These are phyloP conservation scores for Microbotryomycetes sp. DNA, from an alignment of 1,284 basidiomycete genomes.

Conservation along the genomic window DNA sequence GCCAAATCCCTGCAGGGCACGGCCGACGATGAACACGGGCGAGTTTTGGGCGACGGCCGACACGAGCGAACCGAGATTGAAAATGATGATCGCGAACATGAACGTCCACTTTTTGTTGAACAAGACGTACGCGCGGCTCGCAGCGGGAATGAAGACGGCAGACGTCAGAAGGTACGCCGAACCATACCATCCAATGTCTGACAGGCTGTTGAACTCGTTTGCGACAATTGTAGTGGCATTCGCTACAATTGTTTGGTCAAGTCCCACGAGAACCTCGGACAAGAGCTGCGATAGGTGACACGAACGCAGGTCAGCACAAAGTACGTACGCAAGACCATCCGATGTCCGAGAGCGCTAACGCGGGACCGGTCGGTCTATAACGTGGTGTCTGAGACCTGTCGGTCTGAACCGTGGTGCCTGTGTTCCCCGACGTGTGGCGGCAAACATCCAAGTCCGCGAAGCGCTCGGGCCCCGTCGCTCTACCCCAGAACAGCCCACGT, in stretches of 20 bases:
- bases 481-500: too few species aligned
- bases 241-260: constrained; percentile 25
- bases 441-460: too few species aligned
- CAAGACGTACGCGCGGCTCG: constrained; percentile 15
- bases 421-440: too few species aligned
- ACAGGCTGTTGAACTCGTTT: constrained; percentile 13
- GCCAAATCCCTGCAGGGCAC: constrained; percentile 26
- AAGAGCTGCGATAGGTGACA: constrained; percentile 1
- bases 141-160: constrained; percentile 12
- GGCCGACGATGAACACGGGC: constrained; percentile 34
- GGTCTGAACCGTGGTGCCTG: too few species aligned
- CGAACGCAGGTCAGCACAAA: neutral
- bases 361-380: too few species aligned
- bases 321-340: too few species aligned
- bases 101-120: constrained; percentile 34
- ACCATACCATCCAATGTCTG: constrained; percentile 25
- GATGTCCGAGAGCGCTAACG: too few species aligned
- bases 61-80: constrained; percentile 35
- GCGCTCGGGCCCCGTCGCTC: too few species aligned
- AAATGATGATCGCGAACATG: constrained; percentile 25
- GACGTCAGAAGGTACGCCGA: constrained; percentile 17
- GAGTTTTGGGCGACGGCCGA: constrained; percentile 32
- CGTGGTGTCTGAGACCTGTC: too few species aligned
- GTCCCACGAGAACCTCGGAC: constrained; percentile 19
- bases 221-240: constrained; percentile 5